These are phyloP conservation scores for Botrytis elliptica DNA, from an alignment of 2,329 filamentous ascomycete genomes.

Conservation along the genomic window DNA sequence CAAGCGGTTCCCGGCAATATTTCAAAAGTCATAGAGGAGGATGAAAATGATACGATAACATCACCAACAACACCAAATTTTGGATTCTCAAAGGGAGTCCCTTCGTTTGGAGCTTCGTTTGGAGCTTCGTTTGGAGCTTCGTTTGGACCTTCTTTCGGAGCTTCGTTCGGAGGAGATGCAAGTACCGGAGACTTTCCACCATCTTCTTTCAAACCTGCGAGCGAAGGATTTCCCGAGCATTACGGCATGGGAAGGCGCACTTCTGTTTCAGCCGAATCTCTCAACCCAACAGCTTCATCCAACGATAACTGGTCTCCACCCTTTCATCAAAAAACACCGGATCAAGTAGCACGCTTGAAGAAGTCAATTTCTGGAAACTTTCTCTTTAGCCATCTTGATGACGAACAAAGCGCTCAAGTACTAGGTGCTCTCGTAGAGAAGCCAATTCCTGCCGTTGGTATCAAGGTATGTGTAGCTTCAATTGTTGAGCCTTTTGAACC, in stretches of 20 bases:
- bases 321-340: slow-evolving; percentile 74
- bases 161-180: slow-evolving; percentile 48
- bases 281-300: slow-evolving; percentile 81
- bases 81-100: slow-evolving; percentile 44
- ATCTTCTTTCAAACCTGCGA: slow-evolving; percentile 41
- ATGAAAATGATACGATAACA: slow-evolving; percentile 71
- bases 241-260: slow-evolving; percentile 93
- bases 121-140: slow-evolving; percentile 35
- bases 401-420: slow-evolving; percentile 85
- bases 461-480: slow-evolving; percentile 52
- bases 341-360: slow-evolving; percentile 78
- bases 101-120: slow-evolving; percentile 36
- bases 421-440: slow-evolving; percentile 92
- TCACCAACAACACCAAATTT: slow-evolving; percentile 70
- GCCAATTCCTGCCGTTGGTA: slow-evolving; percentile 86
- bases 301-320: slow-evolving; percentile 91
- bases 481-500: not conserved
- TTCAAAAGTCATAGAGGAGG: slow-evolving; percentile 46
- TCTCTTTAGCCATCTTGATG: slow-evolving; percentile 89
- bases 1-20: slow-evolving; percentile 58
- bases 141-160: slow-evolving; percentile 35
- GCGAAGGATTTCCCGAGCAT: slow-evolving; percentile 79
- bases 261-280: slow-evolving; percentile 93
- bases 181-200: slow-evolving; percentile 46
- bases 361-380: slow-evolving; percentile 86